Evolutionary conservation across 1,284 basidiomycete genomes (phyloP), one percentile per base, ranked within the genome.

Genomic region (Vanrija pseudolonga): DNA sequence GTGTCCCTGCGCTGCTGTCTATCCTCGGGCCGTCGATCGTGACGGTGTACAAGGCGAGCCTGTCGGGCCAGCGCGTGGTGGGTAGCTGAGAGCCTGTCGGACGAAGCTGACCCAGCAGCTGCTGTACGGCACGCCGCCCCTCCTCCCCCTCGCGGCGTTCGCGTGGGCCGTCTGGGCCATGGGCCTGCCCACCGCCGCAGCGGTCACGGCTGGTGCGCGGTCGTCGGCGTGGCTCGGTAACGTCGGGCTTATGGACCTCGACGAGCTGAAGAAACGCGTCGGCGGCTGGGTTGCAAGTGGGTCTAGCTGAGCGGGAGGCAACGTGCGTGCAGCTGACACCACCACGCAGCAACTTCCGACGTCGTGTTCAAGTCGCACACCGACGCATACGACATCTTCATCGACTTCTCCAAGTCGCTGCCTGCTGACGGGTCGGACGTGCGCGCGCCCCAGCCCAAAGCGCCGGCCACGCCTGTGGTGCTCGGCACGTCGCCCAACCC

Each of bases 281-380:
- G 67, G 69, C 14, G 66, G 67, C 18, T 74, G 72, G 72, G 55
- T 74, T 23, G 72, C 66, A 1, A 73, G 72, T 74, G 46, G 58
- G 72, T 65, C 19, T 17, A 3, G 15, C 17, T 51, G n/a, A 6
- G n/a, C n/a, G n/a, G 38, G 14, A 18, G n/a, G 4, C 38, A 8
- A 6, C 3, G 15, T 6, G 2, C 9, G 11, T 15, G 26, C 9
- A 28, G 28, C 56, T 58, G 38, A 58, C 46, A 43, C 14, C 15
- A 26, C 26, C 26, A n/a, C n/a, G 12, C 45, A 74, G 72, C 68
- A 3, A 74, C 72, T 0, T 69, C 67, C 20, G 72, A 74, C 49
- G 62, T 66, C 22, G 70, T 74, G 36, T 72, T 63, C 54, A 60
- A 62, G 51, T 65, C 65, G 1, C 71, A 74, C 52, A 59, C 65